Evolutionary conservation across 495 filamentous ascomycete genomes (phyloP), one percentile per base, ranked within the genome.

Genomic region (Lophiostoma macrostomum): DNA sequence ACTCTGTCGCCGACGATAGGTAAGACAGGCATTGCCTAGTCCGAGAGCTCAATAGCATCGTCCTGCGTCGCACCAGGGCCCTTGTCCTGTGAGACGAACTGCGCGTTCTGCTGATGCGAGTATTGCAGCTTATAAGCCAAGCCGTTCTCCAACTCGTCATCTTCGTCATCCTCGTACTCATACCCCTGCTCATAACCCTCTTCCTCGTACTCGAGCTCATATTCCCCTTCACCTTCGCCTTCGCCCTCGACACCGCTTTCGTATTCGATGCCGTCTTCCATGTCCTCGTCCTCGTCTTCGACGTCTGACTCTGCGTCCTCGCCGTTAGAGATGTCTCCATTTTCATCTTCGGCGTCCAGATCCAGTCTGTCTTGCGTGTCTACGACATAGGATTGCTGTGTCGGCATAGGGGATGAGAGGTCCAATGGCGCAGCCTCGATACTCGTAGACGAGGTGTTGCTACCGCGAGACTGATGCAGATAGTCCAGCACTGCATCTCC

Each of bases 11-110:
- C n/a, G n/a, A n/a, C n/a, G n/a, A n/a, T n/a, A n/a, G n/a, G n/a
- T n/a, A n/a, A n/a, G n/a, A n/a, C n/a, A n/a, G n/a, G n/a, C n/a
- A n/a, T n/a, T n/a, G 11, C 4, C 35, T 56, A 66, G 38, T 66
- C 63, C 23, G 58, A 63, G 13, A 66, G 45, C 53, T 66, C 63
- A 35, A 66, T 63, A 12, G 63, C 58, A 44, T 61, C 63, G 29
- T 64, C 63, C 32, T 63, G 54, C 8, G 40, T 62, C 16, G 29
- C 48, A 10, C 52, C 56, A 5, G 54, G 43, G 2, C 53, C 36
- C n/a, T n/a, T n/a, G n/a, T n/a, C n/a, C n/a, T n/a, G n/a, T n/a
- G n/a, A 2, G 4, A 47, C 24, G 27, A 41, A 27, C 35, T 53
- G 19, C 1, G 45, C 22, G 28, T 52, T 22, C 40, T 45, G 37